Evolutionary conservation across 2,329 filamentous ascomycete species (phyloP).

Genomic region (Stenocarpella maydis): DNA sequence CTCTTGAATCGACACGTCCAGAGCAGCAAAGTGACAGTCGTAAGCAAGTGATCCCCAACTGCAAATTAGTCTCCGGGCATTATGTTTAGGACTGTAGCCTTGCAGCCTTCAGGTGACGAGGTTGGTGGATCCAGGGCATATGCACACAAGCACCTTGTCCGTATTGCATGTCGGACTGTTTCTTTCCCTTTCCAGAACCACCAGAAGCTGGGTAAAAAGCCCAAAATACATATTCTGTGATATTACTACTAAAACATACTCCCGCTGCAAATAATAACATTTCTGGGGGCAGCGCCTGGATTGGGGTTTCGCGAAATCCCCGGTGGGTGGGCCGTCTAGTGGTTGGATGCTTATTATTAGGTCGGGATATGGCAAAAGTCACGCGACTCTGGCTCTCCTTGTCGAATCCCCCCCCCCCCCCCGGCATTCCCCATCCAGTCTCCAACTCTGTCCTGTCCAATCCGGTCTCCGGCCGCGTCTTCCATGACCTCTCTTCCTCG

Average conservation of each 20-base stretch:
- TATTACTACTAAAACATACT: no score
- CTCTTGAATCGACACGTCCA: no score
- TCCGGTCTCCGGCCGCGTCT: neutral
- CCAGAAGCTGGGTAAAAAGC: no score
- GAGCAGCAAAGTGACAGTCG: no score
- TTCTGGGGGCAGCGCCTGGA: no score
- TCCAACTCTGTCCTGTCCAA: neutral
- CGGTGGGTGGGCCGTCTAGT: neutral
- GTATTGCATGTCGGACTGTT: no score
- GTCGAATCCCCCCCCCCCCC: neutral
- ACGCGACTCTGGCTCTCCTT: neutral
- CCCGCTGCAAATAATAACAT: no score
- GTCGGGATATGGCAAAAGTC: neutral
- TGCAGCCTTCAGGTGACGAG: neutral
- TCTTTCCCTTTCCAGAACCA: no score
- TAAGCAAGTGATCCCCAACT: no score
- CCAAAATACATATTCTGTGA: no score
- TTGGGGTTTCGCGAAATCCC: neutral
- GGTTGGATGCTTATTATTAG: constrained; percentile 20
- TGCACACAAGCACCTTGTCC: neutral
- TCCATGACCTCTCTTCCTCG: neutral
- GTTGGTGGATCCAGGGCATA: neutral
- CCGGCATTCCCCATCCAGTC: neutral
- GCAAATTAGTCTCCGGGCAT: no score
- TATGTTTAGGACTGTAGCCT: neutral